Percentiles rank a stretch among this genome's conserved stretches.
Evolutionary conservation across 805 yeast genomes (phyloP).

Genomic region (Saccharomycopsis sp.): DNA sequence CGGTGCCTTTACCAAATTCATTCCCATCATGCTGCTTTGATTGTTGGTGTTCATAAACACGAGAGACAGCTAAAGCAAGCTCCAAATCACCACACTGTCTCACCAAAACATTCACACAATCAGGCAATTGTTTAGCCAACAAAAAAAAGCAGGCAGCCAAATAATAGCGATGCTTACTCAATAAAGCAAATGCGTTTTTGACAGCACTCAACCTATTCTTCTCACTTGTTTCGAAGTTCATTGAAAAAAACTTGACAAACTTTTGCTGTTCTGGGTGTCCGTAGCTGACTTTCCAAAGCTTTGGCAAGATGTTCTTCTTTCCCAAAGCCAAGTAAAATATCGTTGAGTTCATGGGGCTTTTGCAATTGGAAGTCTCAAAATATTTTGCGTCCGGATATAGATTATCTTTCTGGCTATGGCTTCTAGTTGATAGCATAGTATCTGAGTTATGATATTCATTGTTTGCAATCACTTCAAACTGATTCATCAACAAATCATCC

Average conservation of each 20-base stretch:
- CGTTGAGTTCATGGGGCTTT: constrained; percentile 70
- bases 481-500: constrained; percentile 35
- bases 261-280: constrained; percentile 78
- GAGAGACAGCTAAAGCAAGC: constrained; percentile 72
- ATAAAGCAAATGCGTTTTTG: constrained; percentile 83
- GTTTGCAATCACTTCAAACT: constrained; percentile 63
- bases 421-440: constrained; percentile 11
- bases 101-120: constrained; percentile 66
- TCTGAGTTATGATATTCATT: constrained; percentile 53
- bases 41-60: constrained; percentile 46
- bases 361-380: constrained; percentile 24
- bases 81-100: constrained; percentile 58
- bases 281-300: constrained; percentile 72
- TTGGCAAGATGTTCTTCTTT: constrained; percentile 66
- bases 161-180: constrained; percentile 77
- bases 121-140: constrained; percentile 65
- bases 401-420: background rate
- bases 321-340: constrained; percentile 69
- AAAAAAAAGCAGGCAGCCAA: constrained; percentile 89
- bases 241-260: constrained; percentile 64
- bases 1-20: constrained; percentile 42
- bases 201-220: constrained; percentile 86
- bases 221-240: constrained; percentile 58
- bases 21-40: constrained; percentile 24
- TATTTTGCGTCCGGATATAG: background rate